These are phyloP conservation scores for Ichthyophthirius multifiliis DNA, from an alignment of 169 alveolate genomes.

Conservation along the genomic window DNA sequence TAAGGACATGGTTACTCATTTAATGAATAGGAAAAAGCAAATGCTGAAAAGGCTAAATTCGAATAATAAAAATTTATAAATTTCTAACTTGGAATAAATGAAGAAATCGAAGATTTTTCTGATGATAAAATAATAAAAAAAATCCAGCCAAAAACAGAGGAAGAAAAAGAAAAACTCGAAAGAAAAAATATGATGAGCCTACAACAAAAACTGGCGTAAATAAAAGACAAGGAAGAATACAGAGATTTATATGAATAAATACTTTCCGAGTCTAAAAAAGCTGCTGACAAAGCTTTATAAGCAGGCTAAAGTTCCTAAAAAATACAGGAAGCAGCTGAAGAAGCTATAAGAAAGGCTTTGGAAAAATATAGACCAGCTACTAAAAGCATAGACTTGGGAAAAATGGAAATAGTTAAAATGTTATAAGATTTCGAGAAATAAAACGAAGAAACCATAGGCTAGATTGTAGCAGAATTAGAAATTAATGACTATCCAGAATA, in stretches of 20 bases:
- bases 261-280: neutral
- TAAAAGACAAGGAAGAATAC: neutral
- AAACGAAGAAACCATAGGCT: conserved; percentile 40
- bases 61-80: conserved; percentile 79
- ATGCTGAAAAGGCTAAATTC: conserved; percentile 85
- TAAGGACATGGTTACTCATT: conserved; percentile 96
- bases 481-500: conserved; percentile 78
- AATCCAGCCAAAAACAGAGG: neutral
- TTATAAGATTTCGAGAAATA: conserved; percentile 61
- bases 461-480: conserved; percentile 70
- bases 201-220: neutral
- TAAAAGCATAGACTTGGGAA: conserved; percentile 63
- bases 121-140: neutral
- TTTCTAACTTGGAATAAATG: conserved; percentile 36
- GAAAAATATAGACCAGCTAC: conserved; percentile 57
- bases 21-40: conserved; percentile 88
- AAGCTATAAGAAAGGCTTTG: conserved; percentile 66
- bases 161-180: neutral
- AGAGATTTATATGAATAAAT: neutral
- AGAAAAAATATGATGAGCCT: neutral
- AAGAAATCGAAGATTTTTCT: conserved; percentile 2
- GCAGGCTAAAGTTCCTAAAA: conserved; percentile 63
- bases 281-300: neutral
- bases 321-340: conserved; percentile 58
- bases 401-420: conserved; percentile 57